Percentiles rank a stretch among this genome's conserved stretches.
phyloP scores from a whole-genome alignment of 2,329 filamentous ascomycete species.

The Exophiala spinifera region DNA sequence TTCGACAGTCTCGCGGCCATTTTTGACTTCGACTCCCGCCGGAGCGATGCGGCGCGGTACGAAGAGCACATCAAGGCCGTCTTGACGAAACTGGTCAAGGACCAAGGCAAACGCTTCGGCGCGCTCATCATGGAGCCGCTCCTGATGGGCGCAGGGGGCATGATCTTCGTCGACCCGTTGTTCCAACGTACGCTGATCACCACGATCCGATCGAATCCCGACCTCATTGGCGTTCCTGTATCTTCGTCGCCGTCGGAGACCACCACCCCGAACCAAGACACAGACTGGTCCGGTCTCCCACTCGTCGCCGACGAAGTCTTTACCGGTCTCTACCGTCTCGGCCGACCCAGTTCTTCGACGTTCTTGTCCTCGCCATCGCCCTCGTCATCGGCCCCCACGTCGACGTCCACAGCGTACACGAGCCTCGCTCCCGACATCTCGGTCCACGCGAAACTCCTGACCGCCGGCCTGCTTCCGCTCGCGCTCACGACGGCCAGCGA shows the following conservation, averaged over 20 bases:
- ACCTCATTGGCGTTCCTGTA: conserved; percentile 47
- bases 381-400: background rate
- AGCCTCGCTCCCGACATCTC: conserved; percentile 68
- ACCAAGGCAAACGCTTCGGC: conserved; percentile 65
- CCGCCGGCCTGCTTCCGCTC: conserved; percentile 73
- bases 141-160: conserved; percentile 76
- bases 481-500: conserved; percentile 73
- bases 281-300: conserved; percentile 69
- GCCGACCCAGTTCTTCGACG: conserved; percentile 65
- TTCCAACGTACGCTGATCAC: conserved; percentile 72
- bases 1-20: conserved; percentile 54
- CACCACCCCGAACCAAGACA: conserved; percentile 5
- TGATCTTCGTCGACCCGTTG: conserved; percentile 79
- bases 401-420: background rate
- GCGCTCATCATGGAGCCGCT: conserved; percentile 77
- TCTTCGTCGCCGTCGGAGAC: background rate
- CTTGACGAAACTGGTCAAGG: conserved; percentile 52
- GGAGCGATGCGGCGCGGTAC: conserved; percentile 53
- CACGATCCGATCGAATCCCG: conserved; percentile 59
- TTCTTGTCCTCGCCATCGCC: conserved; percentile 52
- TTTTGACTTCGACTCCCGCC: conserved; percentile 57
- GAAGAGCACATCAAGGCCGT: conserved; percentile 56
- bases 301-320: conserved; percentile 86
- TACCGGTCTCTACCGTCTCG: conserved; percentile 78
- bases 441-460: conserved; percentile 79